Evolutionary conservation across 768 basidiomycete species (phyloP), one percentile per base, ranked within the genome.

Genomic region (Cystobasidium tubakii): DNA sequence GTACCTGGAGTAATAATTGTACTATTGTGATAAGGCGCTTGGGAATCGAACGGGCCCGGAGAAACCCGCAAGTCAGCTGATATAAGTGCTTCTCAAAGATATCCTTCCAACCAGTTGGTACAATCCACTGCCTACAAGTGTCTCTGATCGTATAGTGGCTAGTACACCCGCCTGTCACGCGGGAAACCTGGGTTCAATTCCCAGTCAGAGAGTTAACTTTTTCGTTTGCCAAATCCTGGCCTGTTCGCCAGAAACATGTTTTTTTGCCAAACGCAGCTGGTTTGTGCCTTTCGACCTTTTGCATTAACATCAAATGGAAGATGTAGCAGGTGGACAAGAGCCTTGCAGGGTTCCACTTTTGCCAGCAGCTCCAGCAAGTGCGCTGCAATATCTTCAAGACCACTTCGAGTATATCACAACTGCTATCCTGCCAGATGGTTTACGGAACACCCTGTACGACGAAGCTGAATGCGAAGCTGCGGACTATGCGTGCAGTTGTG

Each of bases 91-190:
- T n/a, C n/a, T n/a, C n/a, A n/a, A n/a, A n/a, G n/a, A n/a, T n/a
- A n/a, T n/a, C n/a, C n/a, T n/a, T n/a, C n/a, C n/a, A n/a, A n/a
- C n/a, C n/a, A n/a, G n/a, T n/a, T n/a, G n/a, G n/a, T n/a, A n/a
- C n/a, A n/a, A n/a, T n/a, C n/a, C n/a, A n/a, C n/a, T n/a, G n/a
- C n/a, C n/a, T n/a, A n/a, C n/a, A n/a, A n/a, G n/a, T n/a, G 27
- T 60, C 57, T 60, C 57, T 60, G 57, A 60, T 60, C 57, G 57
- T 60, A 60, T 60, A 60, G 57, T 60, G 57, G 57, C 57, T 60
- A 60, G 57, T 60, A 60, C 27, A 60, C 33, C 57, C 57, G 57
- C 57, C 57, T 60, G 57, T 60, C 57, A 60, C 57, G 57, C 57
- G 57, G 57, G 33, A 27, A 29, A 60, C 57, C 57, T 60, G 57